These are phyloP conservation scores for Ulota crispa DNA, from an alignment of 225 moss, liverwort and hornwort genomes.

Conservation along the genomic window DNA sequence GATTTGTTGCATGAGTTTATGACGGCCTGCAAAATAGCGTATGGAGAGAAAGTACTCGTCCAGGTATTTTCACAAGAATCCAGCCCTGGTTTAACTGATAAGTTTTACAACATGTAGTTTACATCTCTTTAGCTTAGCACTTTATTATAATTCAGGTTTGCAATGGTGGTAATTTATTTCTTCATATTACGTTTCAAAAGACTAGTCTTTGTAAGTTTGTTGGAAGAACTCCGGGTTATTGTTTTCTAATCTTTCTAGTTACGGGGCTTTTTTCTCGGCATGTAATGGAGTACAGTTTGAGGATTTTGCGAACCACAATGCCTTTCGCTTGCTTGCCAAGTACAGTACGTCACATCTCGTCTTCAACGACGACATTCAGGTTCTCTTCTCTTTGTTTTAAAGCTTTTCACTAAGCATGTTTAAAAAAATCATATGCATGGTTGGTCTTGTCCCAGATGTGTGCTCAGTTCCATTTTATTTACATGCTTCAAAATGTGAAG, in stretches of 20 bases:
- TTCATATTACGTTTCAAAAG: background rate
- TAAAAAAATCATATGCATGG: background rate
- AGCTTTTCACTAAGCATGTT: too few species aligned
- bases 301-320: slow-evolving; percentile 86
- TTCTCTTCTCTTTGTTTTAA: background rate
- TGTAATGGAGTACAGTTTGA: slow-evolving; percentile 51
- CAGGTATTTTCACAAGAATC: slow-evolving; percentile 47
- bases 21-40: slow-evolving; percentile 61
- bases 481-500: background rate
- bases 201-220: background rate
- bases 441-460: background rate
- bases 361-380: slow-evolving; percentile 90
- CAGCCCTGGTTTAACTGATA: background rate
- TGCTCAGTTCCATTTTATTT: background rate
- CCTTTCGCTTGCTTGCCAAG: slow-evolving; percentile 71
- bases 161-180: background rate
- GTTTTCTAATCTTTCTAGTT: slow-evolving; percentile 6
- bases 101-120: background rate
- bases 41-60: slow-evolving; percentile 62
- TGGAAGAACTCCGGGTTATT: background rate
- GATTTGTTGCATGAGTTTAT: slow-evolving; percentile 83
- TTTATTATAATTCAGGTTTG: background rate
- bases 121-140: background rate
- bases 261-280: background rate
- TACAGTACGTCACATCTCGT: slow-evolving; percentile 69